Evolutionary conservation across 2,329 filamentous ascomycete species (phyloP), one percentile per base, ranked within the genome.

Genomic region (Chrysoporthe austroafricana): DNA sequence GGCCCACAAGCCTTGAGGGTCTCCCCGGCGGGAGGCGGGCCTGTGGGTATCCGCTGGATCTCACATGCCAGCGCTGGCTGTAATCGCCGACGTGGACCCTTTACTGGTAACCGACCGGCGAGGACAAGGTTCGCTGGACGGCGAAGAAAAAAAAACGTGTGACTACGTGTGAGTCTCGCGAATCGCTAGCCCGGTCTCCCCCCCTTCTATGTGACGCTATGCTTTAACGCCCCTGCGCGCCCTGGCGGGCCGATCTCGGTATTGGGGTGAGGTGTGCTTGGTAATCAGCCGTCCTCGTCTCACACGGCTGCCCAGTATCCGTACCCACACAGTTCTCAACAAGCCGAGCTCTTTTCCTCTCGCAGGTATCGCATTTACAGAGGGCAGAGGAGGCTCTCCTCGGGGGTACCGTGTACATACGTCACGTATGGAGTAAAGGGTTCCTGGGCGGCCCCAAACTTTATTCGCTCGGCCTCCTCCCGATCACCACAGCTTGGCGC

Each of bases 181-280:
- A 57, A 39, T 39, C 9, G 54, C 14, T 57, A 13, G 5, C 52
- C 11, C 26, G 2, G 5, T 48, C n/a, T 48, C 44, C 44, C 18
- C 13, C 44, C 44, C 16, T 18, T 18, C n/a, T 18, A 18, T 26
- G 13, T 21, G 21, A 26, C n/a, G 48, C 11, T 21, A 52, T 4
- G 7, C 48, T 9, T 14, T 9, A 8, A 11, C 56, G 56, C 36
- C 13, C 56, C 16, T 44, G 36, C 36, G 36, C 36, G 36, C n/a
- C n/a, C 50, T 48, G 34, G 26, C 57, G 32, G 43, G 43, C 59
- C 59, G 59, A 46, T 62, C 59, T 62, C 59, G 59, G 59, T 48
- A 44, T 48, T 57, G 54, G 32, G 6, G 3, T 57, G 11, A 14
- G 13, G 3, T n/a, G 54, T 36, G 54, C 54, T 57, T 57, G 44